A percentile compares a stretch with the other conserved stretches of the same genome.
Evolutionary conservation across 2,329 filamentous ascomycete species (phyloP).

Genomic region (Diaporthe capsici): DNA sequence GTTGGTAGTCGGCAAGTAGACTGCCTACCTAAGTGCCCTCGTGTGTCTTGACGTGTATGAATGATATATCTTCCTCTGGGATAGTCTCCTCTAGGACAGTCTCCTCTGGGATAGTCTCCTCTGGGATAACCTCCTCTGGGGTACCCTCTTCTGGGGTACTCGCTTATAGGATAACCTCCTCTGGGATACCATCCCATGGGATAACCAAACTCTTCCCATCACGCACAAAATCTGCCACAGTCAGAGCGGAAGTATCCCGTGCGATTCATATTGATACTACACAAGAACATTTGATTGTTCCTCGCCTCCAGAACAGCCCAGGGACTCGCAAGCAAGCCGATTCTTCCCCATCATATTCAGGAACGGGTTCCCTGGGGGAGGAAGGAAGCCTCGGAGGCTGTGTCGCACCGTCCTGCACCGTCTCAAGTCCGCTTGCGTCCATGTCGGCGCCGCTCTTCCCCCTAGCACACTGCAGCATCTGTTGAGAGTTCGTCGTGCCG

Average conservation of each 20-base stretch:
- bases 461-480: not conserved
- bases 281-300: not conserved
- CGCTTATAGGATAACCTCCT: too few relatives aligned
- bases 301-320: not conserved
- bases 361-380: not conserved
- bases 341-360: not conserved
- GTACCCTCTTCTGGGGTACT: too few relatives aligned
- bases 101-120: too few relatives aligned
- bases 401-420: not conserved
- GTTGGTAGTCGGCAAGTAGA: not conserved
- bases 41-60: too few relatives aligned
- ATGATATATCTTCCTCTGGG: too few relatives aligned
- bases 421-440: not conserved
- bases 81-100: too few relatives aligned
- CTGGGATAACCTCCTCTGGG: too few relatives aligned
- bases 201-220: not conserved
- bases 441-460: not conserved
- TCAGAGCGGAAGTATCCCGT: not conserved
- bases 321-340: not conserved
- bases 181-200: too few relatives aligned
- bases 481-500: not conserved
- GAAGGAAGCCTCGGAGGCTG: not conserved
- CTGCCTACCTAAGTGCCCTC: not conserved
- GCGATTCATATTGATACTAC: not conserved
- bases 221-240: not conserved